A percentile compares a stretch with the other conserved stretches of the same genome.
Evolutionary conservation across 2,329 filamentous ascomycete genomes (phyloP).

Genomic region (Ceratocystis alfenasii): DNA sequence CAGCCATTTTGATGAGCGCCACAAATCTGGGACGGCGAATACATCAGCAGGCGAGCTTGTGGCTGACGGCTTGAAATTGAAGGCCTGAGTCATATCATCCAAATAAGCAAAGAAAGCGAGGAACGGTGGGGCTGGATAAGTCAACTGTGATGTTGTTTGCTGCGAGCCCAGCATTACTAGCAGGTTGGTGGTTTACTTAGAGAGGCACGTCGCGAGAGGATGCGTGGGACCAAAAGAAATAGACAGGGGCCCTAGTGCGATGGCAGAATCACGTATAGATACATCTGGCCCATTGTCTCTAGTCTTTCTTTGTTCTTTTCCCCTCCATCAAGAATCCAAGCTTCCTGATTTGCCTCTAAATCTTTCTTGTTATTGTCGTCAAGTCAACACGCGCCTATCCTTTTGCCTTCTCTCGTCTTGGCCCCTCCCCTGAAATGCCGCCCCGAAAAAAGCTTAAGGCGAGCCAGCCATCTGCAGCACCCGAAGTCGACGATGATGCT

Average conservation of each 20-base stretch:
- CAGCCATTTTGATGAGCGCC: slow-evolving; percentile 42
- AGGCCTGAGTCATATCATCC: neutral
- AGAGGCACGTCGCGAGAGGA: neutral
- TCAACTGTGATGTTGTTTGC: no score
- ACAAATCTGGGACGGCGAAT: slow-evolving; percentile 53
- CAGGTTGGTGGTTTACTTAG: neutral
- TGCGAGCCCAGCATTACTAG: neutral
- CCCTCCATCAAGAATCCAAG: neutral
- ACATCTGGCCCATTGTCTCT: slow-evolving; percentile 8
- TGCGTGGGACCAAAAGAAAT: slow-evolving; percentile 4
- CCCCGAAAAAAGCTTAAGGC: slow-evolving; percentile 56
- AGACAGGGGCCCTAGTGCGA: neutral
- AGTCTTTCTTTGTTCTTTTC: neutral
- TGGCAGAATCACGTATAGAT: neutral
- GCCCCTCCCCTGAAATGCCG: slow-evolving; percentile 41
- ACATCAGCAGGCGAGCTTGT: slow-evolving; percentile 35
- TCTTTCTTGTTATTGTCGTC: neutral
- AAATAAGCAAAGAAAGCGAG: neutral
- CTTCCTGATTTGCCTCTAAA: no score
- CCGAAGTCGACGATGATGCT: slow-evolving; percentile 47
- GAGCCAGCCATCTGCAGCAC: slow-evolving; percentile 36
- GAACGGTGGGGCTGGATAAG: neutral
- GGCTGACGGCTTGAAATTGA: neutral
- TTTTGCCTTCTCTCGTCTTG: neutral
- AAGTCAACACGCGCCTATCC: neutral